Evolutionary conservation across 1,284 basidiomycete species (phyloP).

Genomic region (Crepidotus sp.): DNA sequence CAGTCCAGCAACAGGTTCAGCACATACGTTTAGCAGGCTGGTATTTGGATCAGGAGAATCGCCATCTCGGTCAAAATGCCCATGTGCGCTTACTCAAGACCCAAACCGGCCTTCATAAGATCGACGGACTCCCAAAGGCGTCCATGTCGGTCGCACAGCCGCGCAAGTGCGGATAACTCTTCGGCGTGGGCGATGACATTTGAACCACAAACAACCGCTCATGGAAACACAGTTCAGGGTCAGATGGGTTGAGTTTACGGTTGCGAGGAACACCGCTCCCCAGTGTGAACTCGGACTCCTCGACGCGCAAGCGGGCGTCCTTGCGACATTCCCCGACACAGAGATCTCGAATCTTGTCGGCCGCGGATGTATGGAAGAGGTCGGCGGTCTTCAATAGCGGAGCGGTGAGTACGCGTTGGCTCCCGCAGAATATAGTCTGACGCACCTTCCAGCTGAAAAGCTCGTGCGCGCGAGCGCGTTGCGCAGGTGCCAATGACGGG

Average conservation of each 20-base stretch:
- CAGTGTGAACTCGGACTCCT: constrained; percentile 94
- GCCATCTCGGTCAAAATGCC: constrained; percentile 91
- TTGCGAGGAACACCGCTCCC: constrained; percentile 32
- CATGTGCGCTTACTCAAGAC: constrained; percentile 94
- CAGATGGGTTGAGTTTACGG: no score
- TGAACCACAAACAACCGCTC: constrained; percentile 97
- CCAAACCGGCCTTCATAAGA: constrained; percentile 90
- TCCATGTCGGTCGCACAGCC: constrained; percentile 85
- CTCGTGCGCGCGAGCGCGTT: no score
- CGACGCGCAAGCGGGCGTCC: no score
- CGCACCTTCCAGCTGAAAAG: no score
- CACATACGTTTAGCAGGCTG: constrained; percentile 81
- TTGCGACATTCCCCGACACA: no score
- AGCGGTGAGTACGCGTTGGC: no score
- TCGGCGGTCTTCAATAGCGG: no score
- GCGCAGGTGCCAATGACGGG: no score
- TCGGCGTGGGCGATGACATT: constrained; percentile 94
- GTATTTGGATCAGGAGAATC: constrained; percentile 96
- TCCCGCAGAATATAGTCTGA: no score
- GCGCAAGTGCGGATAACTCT: constrained; percentile 78
- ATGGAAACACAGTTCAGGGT: no score
- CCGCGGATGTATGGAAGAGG: no score
- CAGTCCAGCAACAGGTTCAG: neutral
- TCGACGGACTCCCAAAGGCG: constrained; percentile 92
- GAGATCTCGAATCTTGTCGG: no score